A percentile compares a stretch with the other conserved stretches of the same genome.
phyloP scores from a whole-genome alignment of 179 eudicot genomes.

The Monotropa hypopitys region DNA sequence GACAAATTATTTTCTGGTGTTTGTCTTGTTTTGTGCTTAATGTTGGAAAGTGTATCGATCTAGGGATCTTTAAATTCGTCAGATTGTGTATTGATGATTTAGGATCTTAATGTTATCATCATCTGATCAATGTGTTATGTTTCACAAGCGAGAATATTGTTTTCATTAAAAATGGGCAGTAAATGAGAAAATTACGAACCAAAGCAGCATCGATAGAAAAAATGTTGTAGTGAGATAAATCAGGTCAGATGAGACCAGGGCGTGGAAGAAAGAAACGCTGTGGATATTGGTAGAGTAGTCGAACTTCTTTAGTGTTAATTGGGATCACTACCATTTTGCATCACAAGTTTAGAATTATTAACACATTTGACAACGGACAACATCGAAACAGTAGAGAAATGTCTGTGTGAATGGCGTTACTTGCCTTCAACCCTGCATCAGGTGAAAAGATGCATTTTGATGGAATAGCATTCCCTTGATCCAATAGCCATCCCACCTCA shows the following conservation, averaged over 20 bases:
- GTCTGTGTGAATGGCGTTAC: slow-evolving; percentile 2
- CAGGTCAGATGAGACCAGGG: background rate
- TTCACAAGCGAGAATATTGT: too few species aligned
- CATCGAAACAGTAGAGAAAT: background rate
- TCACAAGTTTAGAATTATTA: background rate
- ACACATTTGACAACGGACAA: background rate
- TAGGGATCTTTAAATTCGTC: background rate
- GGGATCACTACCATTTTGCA: background rate
- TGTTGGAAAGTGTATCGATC: background rate
- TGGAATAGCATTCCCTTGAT: slow-evolving; percentile 48
- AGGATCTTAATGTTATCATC: background rate
- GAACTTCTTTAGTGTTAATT: background rate
- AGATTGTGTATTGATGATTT: background rate
- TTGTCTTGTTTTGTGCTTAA: background rate
- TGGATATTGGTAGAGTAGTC: background rate
- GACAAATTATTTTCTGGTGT: background rate
- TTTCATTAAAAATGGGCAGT: too few species aligned
- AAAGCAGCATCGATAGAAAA: background rate
- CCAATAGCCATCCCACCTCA: slow-evolving; percentile 80
- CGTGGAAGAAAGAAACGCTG: background rate
- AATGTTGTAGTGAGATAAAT: background rate
- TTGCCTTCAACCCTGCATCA: slow-evolving; percentile 49
- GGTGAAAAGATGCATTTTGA: slow-evolving; percentile 68
- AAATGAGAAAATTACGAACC: background rate
- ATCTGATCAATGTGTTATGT: background rate